Evolutionary conservation across 2,329 filamentous ascomycete genomes (phyloP).

Genomic region (Arthrinium phaeospermum): DNA sequence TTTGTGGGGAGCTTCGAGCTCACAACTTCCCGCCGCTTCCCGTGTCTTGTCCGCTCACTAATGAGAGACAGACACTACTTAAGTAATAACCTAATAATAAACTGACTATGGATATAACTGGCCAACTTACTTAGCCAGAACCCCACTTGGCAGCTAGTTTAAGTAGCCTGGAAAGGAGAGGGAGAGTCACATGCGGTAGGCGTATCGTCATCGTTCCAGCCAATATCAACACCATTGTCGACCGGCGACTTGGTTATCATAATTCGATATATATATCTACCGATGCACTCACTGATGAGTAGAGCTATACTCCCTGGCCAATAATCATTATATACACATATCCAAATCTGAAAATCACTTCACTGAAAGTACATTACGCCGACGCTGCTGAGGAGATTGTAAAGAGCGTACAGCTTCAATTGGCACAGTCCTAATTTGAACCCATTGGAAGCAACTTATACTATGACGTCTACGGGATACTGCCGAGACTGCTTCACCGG

Average conservation of each 20-base stretch:
- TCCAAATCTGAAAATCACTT: not conserved
- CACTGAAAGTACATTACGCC: not conserved
- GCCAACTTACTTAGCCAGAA: not conserved
- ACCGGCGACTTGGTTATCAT: too few relatives aligned
- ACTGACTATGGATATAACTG: not conserved
- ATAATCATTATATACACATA: too few relatives aligned
- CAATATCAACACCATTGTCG: not conserved
- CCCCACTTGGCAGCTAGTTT: not conserved
- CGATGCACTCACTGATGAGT: not conserved
- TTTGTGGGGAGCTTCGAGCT: conserved; percentile 10
- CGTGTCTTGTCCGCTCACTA: conserved; percentile 3
- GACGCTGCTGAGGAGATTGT: not conserved
- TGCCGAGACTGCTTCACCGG: conserved; percentile 43
- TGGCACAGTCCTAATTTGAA: not conserved
- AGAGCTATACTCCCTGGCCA: too few relatives aligned
- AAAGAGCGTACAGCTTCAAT: not conserved
- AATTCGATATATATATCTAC: too few relatives aligned
- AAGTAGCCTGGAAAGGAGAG: not conserved
- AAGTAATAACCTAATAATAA: not conserved
- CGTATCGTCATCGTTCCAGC: too few relatives aligned
- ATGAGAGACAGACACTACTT: not conserved
- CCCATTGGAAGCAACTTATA: too few relatives aligned
- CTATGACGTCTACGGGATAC: conserved; percentile 14
- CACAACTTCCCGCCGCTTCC: not conserved
- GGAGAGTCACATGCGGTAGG: not conserved